A percentile compares a stretch with the other conserved stretches of the same genome.
phyloP scores from a whole-genome alignment of 768 basidiomycete species.

The Hygrophorus pudorinus region DNA sequence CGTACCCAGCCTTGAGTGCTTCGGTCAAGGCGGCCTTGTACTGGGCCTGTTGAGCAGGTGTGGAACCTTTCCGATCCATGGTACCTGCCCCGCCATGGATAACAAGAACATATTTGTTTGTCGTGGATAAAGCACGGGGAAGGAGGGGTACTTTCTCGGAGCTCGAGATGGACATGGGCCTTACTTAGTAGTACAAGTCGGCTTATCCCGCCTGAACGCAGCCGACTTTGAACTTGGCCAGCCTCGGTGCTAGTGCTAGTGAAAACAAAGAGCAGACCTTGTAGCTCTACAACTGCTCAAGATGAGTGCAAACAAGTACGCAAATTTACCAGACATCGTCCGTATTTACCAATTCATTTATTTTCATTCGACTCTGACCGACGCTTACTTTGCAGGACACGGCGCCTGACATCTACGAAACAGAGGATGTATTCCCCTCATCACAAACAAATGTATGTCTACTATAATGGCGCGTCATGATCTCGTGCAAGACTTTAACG shows the following conservation, averaged over 20 bases:
- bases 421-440: constrained; percentile 62
- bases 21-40: constrained; percentile 46
- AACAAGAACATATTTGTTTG: constrained; percentile 35
- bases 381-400: constrained; percentile 50
- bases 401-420: constrained; percentile 88
- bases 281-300: neutral
- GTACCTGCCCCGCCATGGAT: constrained; percentile 79
- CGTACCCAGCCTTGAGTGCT: constrained; percentile 54
- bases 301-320: constrained; percentile 73
- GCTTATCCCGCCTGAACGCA: too few species aligned
- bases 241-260: neutral
- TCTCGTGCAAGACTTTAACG: neutral
- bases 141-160: constrained; percentile 14
- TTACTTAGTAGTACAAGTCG: too few species aligned
- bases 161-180: constrained; percentile 1
- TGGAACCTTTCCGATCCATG: constrained; percentile 46
- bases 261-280: neutral
- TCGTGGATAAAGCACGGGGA: constrained; percentile 3
- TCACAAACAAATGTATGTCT: constrained; percentile 40
- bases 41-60: constrained; percentile 46
- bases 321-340: constrained; percentile 88
- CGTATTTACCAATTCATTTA: constrained; percentile 18
- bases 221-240: too few species aligned
- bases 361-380: constrained; percentile 1
- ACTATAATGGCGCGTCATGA: neutral